Conservation (phyloP, 2,329 filamentous ascomycete genomes). For the Verticillium zaregamsianum region DNA sequence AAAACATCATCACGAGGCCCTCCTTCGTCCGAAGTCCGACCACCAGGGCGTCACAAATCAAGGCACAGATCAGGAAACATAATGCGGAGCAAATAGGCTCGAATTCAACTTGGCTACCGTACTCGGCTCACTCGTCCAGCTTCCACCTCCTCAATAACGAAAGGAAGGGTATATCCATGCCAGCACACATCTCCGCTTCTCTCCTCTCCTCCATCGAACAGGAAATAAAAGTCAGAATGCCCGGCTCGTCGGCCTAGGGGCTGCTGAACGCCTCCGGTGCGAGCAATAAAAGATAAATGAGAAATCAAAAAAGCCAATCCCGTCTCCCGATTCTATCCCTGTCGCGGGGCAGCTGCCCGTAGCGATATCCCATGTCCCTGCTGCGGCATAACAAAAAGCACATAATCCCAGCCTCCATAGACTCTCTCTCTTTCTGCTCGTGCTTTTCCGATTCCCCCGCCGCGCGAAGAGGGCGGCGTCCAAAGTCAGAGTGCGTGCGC, state of each 20-base stretch:
- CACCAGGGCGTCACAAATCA: not conserved
- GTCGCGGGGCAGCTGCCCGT: not conserved
- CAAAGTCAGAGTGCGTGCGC: not conserved
- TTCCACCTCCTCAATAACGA: not conserved
- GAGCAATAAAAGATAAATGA: constrained; percentile 6
- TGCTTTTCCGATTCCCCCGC: not conserved
- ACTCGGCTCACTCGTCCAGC: not conserved
- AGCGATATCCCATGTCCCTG: constrained; percentile 1
- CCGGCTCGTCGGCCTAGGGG: not conserved
- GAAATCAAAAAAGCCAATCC: constrained; percentile 3
- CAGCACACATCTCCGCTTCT: constrained; percentile 8
- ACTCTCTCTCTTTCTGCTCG: not conserved
- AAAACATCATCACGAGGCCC: not conserved
- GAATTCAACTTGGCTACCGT: not conserved
- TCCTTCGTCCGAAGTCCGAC: not conserved
- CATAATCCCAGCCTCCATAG: not conserved
- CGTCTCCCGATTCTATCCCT: not conserved
- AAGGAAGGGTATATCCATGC: constrained; percentile 11
- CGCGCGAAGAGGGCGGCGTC: not conserved
- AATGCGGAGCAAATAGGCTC: constrained; percentile 1
- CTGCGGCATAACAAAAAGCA: not conserved
- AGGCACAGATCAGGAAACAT: not conserved
- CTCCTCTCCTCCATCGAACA: not conserved
- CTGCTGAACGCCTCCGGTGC: not conserved
- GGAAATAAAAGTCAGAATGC: not conserved